Base-by-base conservation (phyloP, 495 filamentous ascomycete genomes). In the Penicillium verhagenii region DNA sequence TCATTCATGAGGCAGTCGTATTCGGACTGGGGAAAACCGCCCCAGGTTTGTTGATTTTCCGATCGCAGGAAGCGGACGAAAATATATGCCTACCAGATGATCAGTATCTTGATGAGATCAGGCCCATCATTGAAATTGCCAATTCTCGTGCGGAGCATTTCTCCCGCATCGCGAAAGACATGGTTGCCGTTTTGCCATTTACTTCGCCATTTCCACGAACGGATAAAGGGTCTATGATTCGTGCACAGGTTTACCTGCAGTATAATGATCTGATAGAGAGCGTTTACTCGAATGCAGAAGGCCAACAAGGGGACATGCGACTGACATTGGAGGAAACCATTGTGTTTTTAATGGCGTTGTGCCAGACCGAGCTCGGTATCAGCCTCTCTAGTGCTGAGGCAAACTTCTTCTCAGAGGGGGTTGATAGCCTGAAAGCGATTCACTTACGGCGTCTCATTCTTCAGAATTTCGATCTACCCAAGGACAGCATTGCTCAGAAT, bases 341-440 rank as follows among this genome's bases (percentile, higher is more conserved):
- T 59, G 55, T 55, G 7, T 69, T 76, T 51, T 64, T 86, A 21
- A 53, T 77, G 50, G 57, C 60, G 3, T 63, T 77, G 25, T 76
- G 78, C 39, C 52, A 57, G 33, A 64, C 77, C 8, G 58, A 73
- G 28, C 66, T 81, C 11, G 71, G 65, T 13, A 60, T 80, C 23
- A n/a, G 64, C 1, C 56, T 81, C 6, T 63, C 73, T 4, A 57
- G 70, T 45, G 47, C 54, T 3, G 56, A 79, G 2, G 61, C 73
- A 4, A 78, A 83, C 56, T 76, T 86, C 59, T 85, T 85, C 47
- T 63, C 74, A 0, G 68, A 75, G 6, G 83, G 83, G 7, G 59
- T 86, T n/a, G 82, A 85, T 59, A 85, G 82, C 50, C 63, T 86
- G n/a, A 78, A 79, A 43, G 80, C 82, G 4, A 84, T 84, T 16